Evolutionary conservation across 2,329 filamentous ascomycete genomes (phyloP).

Genomic region (Nannizzia gypsea): DNA sequence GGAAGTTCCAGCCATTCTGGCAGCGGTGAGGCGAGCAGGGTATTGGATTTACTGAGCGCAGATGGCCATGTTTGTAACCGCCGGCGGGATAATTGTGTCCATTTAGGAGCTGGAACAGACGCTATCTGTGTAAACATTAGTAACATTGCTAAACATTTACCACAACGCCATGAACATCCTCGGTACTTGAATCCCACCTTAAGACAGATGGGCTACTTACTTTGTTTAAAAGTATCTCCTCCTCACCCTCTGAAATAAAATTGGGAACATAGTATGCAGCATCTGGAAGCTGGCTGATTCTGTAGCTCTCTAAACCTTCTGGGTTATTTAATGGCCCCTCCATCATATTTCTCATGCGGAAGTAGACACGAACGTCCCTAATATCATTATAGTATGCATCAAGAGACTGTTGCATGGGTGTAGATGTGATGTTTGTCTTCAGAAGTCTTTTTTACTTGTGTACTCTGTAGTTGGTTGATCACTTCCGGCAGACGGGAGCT

Average conservation of each 20-base stretch:
- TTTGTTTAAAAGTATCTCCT: conserved; percentile 58
- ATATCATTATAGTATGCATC: neutral
- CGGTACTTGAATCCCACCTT: neutral
- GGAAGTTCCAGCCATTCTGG: conserved; percentile 64
- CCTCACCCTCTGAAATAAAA: conserved; percentile 69
- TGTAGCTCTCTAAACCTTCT: conserved; percentile 15
- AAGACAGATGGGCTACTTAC: conserved; percentile 31
- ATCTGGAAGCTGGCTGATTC: conserved; percentile 24
- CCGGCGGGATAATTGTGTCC: conserved; percentile 79
- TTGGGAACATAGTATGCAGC: conserved; percentile 71
- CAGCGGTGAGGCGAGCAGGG: conserved; percentile 58
- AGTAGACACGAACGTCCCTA: neutral
- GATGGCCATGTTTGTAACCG: conserved; percentile 86
- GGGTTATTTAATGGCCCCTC: neutral
- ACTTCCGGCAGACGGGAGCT: too few species aligned
- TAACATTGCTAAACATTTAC: too few species aligned
- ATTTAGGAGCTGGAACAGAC: conserved; percentile 59
- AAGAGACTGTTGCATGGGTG: too few species aligned
- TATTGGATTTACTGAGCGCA: conserved; percentile 61
- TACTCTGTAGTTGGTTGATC: too few species aligned
- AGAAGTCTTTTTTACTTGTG: too few species aligned
- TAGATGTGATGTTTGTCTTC: too few species aligned
- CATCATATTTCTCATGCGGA: neutral
- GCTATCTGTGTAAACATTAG: conserved; percentile 30
- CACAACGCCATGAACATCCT: neutral